phyloP scores from a whole-genome alignment of 176 grass and related monocot species.

The Cenchrus americanus region DNA sequence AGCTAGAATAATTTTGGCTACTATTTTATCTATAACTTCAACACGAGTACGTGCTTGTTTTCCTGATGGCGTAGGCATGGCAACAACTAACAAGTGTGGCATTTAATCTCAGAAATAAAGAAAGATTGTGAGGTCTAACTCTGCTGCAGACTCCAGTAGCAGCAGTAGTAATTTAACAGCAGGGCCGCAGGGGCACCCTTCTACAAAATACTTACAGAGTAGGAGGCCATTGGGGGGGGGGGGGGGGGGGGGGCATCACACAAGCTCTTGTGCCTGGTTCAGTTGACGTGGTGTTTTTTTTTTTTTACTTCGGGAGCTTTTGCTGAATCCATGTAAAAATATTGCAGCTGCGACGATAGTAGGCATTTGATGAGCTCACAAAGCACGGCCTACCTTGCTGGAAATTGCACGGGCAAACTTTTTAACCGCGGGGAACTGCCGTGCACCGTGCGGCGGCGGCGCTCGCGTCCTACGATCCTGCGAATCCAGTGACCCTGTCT shows the following conservation, averaged over 20 bases:
- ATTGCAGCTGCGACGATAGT: too few relatives aligned
- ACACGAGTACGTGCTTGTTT: constrained; percentile 31
- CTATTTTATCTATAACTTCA: not conserved
- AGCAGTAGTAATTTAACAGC: not conserved
- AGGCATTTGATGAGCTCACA: too few relatives aligned
- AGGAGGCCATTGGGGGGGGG: too few relatives aligned
- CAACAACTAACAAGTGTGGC: too few relatives aligned
- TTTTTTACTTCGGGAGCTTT: too few relatives aligned
- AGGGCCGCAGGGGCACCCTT: not conserved
- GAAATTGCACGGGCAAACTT: not conserved
- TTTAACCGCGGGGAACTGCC: not conserved
- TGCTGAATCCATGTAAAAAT: too few relatives aligned
- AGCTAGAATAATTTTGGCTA: not conserved
- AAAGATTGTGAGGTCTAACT: constrained; percentile 25
- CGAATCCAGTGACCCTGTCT: not conserved
- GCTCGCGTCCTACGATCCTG: not conserved
- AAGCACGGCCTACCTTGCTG: too few relatives aligned
- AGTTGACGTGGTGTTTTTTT: too few relatives aligned
- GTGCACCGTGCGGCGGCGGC: not conserved
- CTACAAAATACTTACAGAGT: too few relatives aligned
- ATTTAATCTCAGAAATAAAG: not conserved
- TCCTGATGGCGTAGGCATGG: not conserved
- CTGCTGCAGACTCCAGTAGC: not conserved
- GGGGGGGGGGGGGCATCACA: too few relatives aligned
- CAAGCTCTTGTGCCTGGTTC: too few relatives aligned